Evolutionary conservation across 331 rosid species (phyloP).

Genomic region (Quercus lobata): DNA sequence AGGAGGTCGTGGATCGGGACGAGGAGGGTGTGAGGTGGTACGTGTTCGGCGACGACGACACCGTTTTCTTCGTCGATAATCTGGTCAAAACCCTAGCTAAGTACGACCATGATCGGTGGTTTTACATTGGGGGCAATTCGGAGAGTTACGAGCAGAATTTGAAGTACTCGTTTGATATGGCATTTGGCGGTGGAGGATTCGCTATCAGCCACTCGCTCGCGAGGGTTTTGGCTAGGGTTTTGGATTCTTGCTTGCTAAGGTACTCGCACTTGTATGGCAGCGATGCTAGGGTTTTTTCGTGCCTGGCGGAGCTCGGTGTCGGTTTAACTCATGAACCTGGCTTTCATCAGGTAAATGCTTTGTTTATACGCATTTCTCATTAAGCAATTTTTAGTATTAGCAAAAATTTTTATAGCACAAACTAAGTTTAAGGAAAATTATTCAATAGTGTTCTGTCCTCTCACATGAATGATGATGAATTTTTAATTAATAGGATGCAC

Average conservation of each 20-base stretch:
- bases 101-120: constrained; percentile 76
- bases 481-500: too few species aligned
- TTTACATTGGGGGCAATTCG: constrained; percentile 68
- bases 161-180: constrained; percentile 73
- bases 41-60: constrained; percentile 91
- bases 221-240: constrained; percentile 60
- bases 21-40: constrained; percentile 81
- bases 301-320: constrained; percentile 86
- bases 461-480: too few species aligned
- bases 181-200: constrained; percentile 96
- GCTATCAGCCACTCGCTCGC: constrained; percentile 82
- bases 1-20: constrained; percentile 69
- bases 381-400: too few species aligned
- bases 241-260: constrained; percentile 83
- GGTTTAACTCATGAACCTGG: constrained; percentile 86
- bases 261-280: constrained; percentile 87
- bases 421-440: too few species aligned
- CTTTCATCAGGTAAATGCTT: constrained; percentile 76
- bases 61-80: constrained; percentile 84
- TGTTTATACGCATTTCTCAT: not conserved
- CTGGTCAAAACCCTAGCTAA: constrained; percentile 56
- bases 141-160: constrained; percentile 81
- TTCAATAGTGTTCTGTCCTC: too few species aligned
- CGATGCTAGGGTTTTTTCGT: constrained; percentile 82
- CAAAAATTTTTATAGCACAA: too few species aligned